Conservation (phyloP, 768 basidiomycete genomes). For the Macrolepiota albuminosa region DNA sequence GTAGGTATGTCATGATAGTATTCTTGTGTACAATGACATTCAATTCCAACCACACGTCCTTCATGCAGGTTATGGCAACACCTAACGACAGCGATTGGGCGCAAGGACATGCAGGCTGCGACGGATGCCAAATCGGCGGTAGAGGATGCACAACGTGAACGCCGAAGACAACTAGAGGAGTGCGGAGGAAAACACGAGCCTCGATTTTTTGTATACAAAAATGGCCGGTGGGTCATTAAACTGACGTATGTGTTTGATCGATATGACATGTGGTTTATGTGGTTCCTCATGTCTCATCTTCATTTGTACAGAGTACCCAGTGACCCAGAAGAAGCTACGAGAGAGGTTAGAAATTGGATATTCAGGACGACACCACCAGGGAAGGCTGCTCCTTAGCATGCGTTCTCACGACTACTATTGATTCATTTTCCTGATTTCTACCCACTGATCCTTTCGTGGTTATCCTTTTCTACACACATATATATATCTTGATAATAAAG, state of each 20-base stretch:
- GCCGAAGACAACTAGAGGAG: constrained; percentile 69
- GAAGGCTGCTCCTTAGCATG: neutral
- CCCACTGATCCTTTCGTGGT: neutral
- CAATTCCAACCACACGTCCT: neutral
- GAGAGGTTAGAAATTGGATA: constrained; percentile 76
- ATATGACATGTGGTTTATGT: neutral
- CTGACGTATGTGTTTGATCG: constrained; percentile 52
- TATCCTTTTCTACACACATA: neutral
- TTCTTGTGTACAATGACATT: neutral
- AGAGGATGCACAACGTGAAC: constrained; percentile 89
- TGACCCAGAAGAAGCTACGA: constrained; percentile 61
- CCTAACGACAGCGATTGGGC: constrained; percentile 79
- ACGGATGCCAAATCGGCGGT: constrained; percentile 86
- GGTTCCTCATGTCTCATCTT: neutral
- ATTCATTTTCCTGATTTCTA: constrained; percentile 1
- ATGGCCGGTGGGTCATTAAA: constrained; percentile 83
- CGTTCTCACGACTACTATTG: neutral
- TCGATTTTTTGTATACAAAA: constrained; percentile 71
- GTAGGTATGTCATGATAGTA: constrained; percentile 43
- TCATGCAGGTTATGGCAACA: constrained; percentile 67
- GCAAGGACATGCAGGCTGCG: constrained; percentile 92
- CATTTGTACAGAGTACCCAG: constrained; percentile 54
- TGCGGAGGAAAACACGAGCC: constrained; percentile 64
- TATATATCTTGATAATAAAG: neutral
- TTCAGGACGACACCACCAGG: constrained; percentile 33